phyloP scores from a whole-genome alignment of 202 grass and related monocot species.

The Bolboschoenoplectus hybrid region DNA sequence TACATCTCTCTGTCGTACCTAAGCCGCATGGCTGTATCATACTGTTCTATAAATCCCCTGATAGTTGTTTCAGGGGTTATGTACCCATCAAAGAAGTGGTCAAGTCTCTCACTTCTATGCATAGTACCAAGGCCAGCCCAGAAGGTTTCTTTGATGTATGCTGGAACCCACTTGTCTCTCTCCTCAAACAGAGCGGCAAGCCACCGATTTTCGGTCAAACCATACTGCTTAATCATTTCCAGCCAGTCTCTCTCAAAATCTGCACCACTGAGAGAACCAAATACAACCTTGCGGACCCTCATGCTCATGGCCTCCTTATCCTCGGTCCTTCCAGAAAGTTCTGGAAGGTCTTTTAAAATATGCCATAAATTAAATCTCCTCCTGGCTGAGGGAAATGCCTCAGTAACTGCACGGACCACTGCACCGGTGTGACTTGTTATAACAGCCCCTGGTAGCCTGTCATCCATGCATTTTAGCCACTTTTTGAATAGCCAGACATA shows the following conservation, averaged over 20 bases:
- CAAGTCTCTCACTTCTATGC: constrained; percentile 67
- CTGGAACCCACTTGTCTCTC: constrained; percentile 79
- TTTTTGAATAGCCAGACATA: constrained; percentile 85
- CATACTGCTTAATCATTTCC: constrained; percentile 80
- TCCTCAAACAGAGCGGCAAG: constrained; percentile 72
- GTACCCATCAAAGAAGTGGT: constrained; percentile 83
- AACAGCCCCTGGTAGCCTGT: constrained; percentile 75
- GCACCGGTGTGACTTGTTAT: constrained; percentile 69
- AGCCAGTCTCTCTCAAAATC: constrained; percentile 85
- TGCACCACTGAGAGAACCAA: constrained; percentile 66
- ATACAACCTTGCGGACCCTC: constrained; percentile 78
- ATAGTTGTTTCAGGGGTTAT: constrained; percentile 79
- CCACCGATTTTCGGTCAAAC: constrained; percentile 74
- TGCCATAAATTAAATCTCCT: constrained; percentile 87
- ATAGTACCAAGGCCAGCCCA: constrained; percentile 85
- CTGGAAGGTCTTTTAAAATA: constrained; percentile 91
- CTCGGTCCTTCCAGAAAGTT: constrained; percentile 76
- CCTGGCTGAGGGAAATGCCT: constrained; percentile 63
- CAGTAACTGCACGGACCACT: constrained; percentile 57
- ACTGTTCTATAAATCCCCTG: constrained; percentile 86
- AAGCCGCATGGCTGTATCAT: constrained; percentile 81
- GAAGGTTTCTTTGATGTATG: constrained; percentile 90
- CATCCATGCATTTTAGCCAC: constrained; percentile 89
- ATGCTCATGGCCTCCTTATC: constrained; percentile 76
- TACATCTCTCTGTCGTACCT: constrained; percentile 85